Conservation (phyloP, 2,329 filamentous ascomycete genomes). For the Curvularia verruculosa region DNA sequence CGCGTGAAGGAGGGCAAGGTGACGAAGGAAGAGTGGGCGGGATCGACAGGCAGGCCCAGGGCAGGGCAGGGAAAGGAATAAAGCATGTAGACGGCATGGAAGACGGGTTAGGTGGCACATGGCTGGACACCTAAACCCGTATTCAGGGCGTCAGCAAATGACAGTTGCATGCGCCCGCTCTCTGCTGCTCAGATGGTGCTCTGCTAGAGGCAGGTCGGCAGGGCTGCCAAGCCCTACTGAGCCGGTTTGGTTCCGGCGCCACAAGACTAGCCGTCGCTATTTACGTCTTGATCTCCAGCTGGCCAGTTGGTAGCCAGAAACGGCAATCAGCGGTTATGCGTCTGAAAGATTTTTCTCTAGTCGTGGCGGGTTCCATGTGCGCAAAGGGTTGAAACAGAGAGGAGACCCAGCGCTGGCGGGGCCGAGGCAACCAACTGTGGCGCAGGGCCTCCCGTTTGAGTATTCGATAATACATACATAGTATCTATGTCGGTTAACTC, state of each 20-base stretch:
- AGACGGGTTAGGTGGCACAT: conserved; percentile 1
- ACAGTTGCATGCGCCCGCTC: conserved; percentile 6
- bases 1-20: too few species aligned
- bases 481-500: too few species aligned
- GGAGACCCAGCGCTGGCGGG: neutral
- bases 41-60: conserved; percentile 12
- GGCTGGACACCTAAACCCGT: conserved; percentile 7
- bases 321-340: neutral
- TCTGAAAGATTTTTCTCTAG: neutral
- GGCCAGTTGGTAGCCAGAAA: neutral
- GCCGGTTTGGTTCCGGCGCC: neutral
- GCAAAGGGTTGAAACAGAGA: conserved; percentile 1
- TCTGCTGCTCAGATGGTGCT: neutral
- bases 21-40: conserved; percentile 13
- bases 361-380: neutral
- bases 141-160: conserved; percentile 12
- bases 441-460: neutral
- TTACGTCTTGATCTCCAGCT: neutral
- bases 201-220: neutral
- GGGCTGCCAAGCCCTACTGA: neutral
- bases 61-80: too few species aligned
- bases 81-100: too few species aligned
- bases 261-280: neutral
- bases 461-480: too few species aligned
- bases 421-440: conserved; percentile 6